These are phyloP conservation scores for Cyclocybe cylindracea DNA, from an alignment of 768 basidiomycete species.

Conservation along the genomic window DNA sequence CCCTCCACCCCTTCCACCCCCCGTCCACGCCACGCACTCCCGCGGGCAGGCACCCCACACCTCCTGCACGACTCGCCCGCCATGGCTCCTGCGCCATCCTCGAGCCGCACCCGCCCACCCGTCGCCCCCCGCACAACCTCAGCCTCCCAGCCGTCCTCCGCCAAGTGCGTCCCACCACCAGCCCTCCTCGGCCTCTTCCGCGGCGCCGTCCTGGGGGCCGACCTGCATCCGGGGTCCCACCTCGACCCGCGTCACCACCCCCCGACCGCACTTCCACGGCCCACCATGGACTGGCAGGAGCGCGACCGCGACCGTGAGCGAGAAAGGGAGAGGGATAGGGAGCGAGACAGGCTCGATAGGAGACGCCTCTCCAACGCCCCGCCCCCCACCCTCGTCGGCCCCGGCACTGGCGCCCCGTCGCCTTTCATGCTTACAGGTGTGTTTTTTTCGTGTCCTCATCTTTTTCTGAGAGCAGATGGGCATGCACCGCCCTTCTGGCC, in stretches of 20 bases:
- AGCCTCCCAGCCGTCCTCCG: slow-evolving; percentile 6
- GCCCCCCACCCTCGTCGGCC: slow-evolving; percentile 11
- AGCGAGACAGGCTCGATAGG: slow-evolving; percentile 1
- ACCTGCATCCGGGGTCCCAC: neutral
- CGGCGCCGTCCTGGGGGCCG: neutral
- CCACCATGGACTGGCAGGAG: neutral
- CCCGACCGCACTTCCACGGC: too few relatives aligned
- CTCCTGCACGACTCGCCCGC: slow-evolving; percentile 6
- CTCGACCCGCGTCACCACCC: too few relatives aligned
- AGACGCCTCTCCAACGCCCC: slow-evolving; percentile 6
- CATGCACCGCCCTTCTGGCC: neutral
- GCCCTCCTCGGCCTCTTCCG: neutral
- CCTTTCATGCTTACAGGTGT: slow-evolving; percentile 11
- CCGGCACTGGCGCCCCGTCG: slow-evolving; percentile 15
- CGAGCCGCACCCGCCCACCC: neutral
- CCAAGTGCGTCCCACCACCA: neutral
- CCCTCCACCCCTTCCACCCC: slow-evolving; percentile 6
- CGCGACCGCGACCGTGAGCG: slow-evolving; percentile 3
- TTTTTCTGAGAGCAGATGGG: neutral
- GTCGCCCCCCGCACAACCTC: slow-evolving; percentile 3
- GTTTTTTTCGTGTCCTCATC: slow-evolving; percentile 3
- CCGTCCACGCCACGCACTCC: slow-evolving; percentile 7
- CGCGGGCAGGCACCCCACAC: too few relatives aligned
- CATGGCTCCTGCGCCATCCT: neutral
- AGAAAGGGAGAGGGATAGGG: slow-evolving; percentile 3